Conservation (phyloP, 768 basidiomycete genomes). For the Strobilomyces dryophilus region DNA sequence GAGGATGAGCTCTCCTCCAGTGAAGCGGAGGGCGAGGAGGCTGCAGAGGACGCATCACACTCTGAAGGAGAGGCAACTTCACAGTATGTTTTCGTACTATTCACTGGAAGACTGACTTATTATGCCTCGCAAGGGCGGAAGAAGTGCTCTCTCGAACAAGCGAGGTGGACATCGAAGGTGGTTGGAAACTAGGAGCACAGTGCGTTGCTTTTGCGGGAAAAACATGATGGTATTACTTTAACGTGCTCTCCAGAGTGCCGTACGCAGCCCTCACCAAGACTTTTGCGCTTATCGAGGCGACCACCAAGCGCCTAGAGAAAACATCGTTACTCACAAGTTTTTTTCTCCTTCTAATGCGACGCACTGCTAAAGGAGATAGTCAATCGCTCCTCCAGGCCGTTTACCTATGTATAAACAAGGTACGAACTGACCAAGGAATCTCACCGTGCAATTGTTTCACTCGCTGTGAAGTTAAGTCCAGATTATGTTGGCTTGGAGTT, state of each 20-base stretch:
- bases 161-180: slow-evolving; percentile 74
- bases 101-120: neutral
- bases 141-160: slow-evolving; percentile 53
- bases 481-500: slow-evolving; percentile 95
- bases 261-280: slow-evolving; percentile 90
- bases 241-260: slow-evolving; percentile 60
- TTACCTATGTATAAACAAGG: slow-evolving; percentile 95
- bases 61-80: slow-evolving; percentile 56
- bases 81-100: slow-evolving; percentile 40
- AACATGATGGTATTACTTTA: neutral
- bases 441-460: neutral
- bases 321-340: slow-evolving; percentile 84
- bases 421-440: slow-evolving; percentile 34
- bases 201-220: slow-evolving; percentile 37
- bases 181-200: slow-evolving; percentile 85
- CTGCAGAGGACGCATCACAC: slow-evolving; percentile 36
- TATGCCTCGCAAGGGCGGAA: slow-evolving; percentile 50
- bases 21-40: slow-evolving; percentile 37
- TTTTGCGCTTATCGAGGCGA: slow-evolving; percentile 87
- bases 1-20: slow-evolving; percentile 32
- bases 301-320: slow-evolving; percentile 94
- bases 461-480: slow-evolving; percentile 66
- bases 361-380: slow-evolving; percentile 71
- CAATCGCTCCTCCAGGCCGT: slow-evolving; percentile 81
- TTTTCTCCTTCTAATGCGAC: slow-evolving; percentile 82